These are phyloP conservation scores for Talaromyces sp. DNA, from an alignment of 2,329 filamentous ascomycete species.

Conservation along the genomic window DNA sequence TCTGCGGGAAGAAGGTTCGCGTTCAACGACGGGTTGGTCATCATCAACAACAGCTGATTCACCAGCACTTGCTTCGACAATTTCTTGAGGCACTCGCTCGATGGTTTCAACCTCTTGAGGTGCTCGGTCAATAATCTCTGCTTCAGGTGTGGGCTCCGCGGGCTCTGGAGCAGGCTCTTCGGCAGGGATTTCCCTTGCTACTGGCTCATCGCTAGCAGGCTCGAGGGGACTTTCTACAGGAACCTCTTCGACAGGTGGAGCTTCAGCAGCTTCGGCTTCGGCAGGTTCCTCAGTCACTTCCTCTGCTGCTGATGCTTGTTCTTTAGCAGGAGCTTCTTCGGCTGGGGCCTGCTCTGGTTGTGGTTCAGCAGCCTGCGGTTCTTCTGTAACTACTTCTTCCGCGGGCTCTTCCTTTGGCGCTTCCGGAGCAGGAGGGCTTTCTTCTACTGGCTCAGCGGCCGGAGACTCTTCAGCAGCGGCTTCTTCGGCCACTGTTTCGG, in stretches of 20 bases:
- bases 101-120: slow-evolving; percentile 15
- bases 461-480: slow-evolving; percentile 11
- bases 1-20: slow-evolving; percentile 24
- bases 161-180: slow-evolving; percentile 10
- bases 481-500: slow-evolving; percentile 22
- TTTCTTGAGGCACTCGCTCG: slow-evolving; percentile 16
- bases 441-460: slow-evolving; percentile 17
- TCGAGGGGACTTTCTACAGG: slow-evolving; percentile 13
- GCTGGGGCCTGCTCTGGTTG: slow-evolving; percentile 18
- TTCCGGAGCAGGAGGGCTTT: slow-evolving; percentile 21
- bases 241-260: slow-evolving; percentile 20
- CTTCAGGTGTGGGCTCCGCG: slow-evolving; percentile 16
- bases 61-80: slow-evolving; percentile 1
- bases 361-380: neutral
- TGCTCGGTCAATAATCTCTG: slow-evolving; percentile 6
- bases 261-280: slow-evolving; percentile 19
- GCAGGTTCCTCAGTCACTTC: slow-evolving; percentile 8
- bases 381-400: neutral
- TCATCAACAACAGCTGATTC: slow-evolving; percentile 20
- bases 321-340: slow-evolving; percentile 21
- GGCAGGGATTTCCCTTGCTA: slow-evolving; percentile 8
- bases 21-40: slow-evolving; percentile 11
- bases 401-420: slow-evolving; percentile 19
- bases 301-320: slow-evolving; percentile 18
- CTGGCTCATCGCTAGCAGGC: slow-evolving; percentile 7